Percentiles rank a stretch among this genome's conserved stretches.
Evolutionary conservation across 2,329 filamentous ascomycete genomes (phyloP).

Genomic region (Boeremia lycopersici): DNA sequence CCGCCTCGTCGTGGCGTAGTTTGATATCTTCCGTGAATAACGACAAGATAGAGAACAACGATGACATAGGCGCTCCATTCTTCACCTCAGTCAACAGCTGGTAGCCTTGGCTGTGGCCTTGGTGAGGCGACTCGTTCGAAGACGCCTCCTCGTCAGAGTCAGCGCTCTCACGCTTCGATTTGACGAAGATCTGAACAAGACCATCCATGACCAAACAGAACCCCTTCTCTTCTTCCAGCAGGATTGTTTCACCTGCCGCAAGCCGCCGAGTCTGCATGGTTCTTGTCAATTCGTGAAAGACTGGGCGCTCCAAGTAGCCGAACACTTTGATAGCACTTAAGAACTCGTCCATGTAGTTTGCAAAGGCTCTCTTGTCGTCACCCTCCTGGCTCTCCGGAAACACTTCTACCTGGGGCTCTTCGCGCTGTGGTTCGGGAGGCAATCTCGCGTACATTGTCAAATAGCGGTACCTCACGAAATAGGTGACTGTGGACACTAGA

Average conservation of each 20-base stretch:
- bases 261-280: conserved; percentile 98
- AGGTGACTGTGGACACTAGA: conserved; percentile 83
- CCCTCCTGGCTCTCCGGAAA: conserved; percentile 93
- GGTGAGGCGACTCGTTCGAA: conserved; percentile 63
- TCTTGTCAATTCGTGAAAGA: conserved; percentile 95
- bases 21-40: conserved; percentile 95
- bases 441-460: conserved; percentile 96
- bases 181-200: conserved; percentile 96
- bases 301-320: conserved; percentile 91
- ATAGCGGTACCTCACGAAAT: conserved; percentile 93
- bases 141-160: conserved; percentile 51
- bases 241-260: conserved; percentile 92
- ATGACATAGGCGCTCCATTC: conserved; percentile 98
- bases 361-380: conserved; percentile 84
- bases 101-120: conserved; percentile 77
- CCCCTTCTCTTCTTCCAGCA: conserved; percentile 95
- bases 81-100: conserved; percentile 96
- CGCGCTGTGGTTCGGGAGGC: conserved; percentile 91
- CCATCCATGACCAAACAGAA: conserved; percentile 98
- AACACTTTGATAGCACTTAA: conserved; percentile 99
- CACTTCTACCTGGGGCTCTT: conserved; percentile 92
- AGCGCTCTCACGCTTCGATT: conserved; percentile 67
- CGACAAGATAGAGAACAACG: conserved; percentile 94
- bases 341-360: conserved; percentile 98
- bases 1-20: conserved; percentile 70